Evolutionary conservation across 306 rosid genomes (phyloP), one percentile per base, ranked within the genome.

Genomic region (Vigna nakashimae): DNA sequence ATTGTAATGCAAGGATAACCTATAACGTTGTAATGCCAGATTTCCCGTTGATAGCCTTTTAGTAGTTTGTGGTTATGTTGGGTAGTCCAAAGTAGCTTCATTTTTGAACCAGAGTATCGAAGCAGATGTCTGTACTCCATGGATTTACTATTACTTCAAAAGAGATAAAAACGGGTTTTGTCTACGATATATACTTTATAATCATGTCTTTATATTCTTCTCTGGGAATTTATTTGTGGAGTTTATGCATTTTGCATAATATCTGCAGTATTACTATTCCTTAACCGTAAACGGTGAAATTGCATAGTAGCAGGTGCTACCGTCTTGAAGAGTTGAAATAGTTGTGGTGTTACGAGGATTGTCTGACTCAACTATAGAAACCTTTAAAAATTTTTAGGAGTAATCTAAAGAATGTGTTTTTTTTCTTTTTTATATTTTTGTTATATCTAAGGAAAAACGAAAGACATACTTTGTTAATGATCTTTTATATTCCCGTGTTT

Each of bases 11-110:
- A 65, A 65, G 67, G 40, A 66, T 72, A 15, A 55, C 55, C 10
- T 22, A 58, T 40, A 36, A 32, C 22, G 60, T 74, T 69, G 79
- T 56, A 80, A 76, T 65, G 79, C 77, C 5, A 42, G 63, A 36
- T 24, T 53, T 79, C 38, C 26, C 16, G 48, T 50, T 22, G 24
- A 65, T 74, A 24, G 52, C 63, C 42, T 8, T 20, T 38, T 36
- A 26, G 66, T 18, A 13, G 32, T 60, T 38, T 38, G 34, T 45
- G 56, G 65, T 36, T 22, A 65, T 15, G 43, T 11, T 11, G 18
- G 22, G 12, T 36, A 38, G 55, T 32, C 18, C 14, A 40, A n/a
- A 46, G 65, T 43, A 34, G 38, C 52, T 36, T 26, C 28, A 26
- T 26, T 26, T 60, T 53, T 28, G 26, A 62, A 30, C 30, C 22